Evolutionary conservation across 2,329 filamentous ascomycete genomes (phyloP).

Genomic region (Endocalyx cinctus): DNA sequence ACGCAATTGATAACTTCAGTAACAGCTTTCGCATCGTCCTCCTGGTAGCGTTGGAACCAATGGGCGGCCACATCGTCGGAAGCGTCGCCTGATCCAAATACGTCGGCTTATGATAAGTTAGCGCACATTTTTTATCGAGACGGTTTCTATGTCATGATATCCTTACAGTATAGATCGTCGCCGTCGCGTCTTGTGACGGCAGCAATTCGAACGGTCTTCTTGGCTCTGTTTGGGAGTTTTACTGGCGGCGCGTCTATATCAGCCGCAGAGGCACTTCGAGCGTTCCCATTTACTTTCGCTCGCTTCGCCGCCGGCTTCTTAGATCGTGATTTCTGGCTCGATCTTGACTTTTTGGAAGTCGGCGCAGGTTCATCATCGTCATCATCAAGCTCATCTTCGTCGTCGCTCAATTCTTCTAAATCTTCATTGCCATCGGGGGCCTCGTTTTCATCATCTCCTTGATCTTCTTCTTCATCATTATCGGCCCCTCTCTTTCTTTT

Average conservation of each 20-base stretch:
- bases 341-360: slow-evolving; percentile 32
- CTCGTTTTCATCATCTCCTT: slow-evolving; percentile 38
- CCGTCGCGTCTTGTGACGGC: slow-evolving; percentile 46
- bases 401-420: slow-evolving; percentile 35
- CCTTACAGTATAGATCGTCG: slow-evolving; percentile 52
- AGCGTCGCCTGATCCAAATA: slow-evolving; percentile 56
- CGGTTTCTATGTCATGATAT: too few species aligned
- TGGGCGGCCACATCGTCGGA: slow-evolving; percentile 53
- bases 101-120: slow-evolving; percentile 54
- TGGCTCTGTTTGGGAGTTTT: slow-evolving; percentile 46
- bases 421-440: slow-evolving; percentile 32
- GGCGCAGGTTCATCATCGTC: slow-evolving; percentile 41
- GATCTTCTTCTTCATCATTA: slow-evolving; percentile 42
- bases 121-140: too few species aligned
- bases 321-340: slow-evolving; percentile 39
- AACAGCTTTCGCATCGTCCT: slow-evolving; percentile 49
- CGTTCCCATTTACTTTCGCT: slow-evolving; percentile 57
- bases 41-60: slow-evolving; percentile 56
- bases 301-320: slow-evolving; percentile 60
- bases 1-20: slow-evolving; percentile 64
- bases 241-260: slow-evolving; percentile 30
- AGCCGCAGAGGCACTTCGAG: slow-evolving; percentile 31
- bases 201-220: slow-evolving; percentile 51
- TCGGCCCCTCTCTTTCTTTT: slow-evolving; percentile 55
- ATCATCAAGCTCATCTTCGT: slow-evolving; percentile 37